Base-by-base conservation (phyloP, 352 stramenopile genomes). In the Phytophthora chlamydospora region DNA sequence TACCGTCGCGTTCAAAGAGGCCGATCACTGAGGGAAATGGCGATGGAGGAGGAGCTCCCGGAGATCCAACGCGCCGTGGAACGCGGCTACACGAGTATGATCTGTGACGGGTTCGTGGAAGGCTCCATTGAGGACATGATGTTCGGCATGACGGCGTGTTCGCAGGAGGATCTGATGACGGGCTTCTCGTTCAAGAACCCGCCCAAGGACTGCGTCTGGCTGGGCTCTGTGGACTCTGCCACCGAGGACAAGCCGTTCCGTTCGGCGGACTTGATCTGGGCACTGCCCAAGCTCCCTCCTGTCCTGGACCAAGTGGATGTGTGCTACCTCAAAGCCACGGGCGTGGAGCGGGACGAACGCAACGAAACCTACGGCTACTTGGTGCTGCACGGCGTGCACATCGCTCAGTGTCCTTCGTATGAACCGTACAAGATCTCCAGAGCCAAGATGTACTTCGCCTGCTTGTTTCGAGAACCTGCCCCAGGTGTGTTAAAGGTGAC, bases 221-320 rank as follows among this genome's bases (percentile, higher is more conserved):
- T 87, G 11, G 61, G 67, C 12, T 74, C 51, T 13, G 58, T 73
- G 3, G 75, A 84, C 36, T 41, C 44, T 8, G 64, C 62, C 19
- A 75, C 71, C 0, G 21, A 43, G 1, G 35, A 68, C 5, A 71
- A 85, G 35, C 76, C 76, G 10, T 80, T 84, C 38, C 68, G 57
- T 17, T 76, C 73, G 14, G 49, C 78, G 0, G 74, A 77, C 40
- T 62, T 85, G 29, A 85, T 83, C 49, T 88, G 76, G 73, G 50
- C 68, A 14, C 34, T 82, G 14, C 70, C 65, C 5, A 66, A 68
- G 16, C 52, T 68, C 2, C 57, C 71, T 9, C 39, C 44, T 29
- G 34, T 62, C 6, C 46, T 75, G 12, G 45, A 73, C n/a, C 64
- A 72, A 29, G 64, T 75, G 12, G 76, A 85, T 44, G 63, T 71